Conservation (phyloP, 306 rosid genomes). For the Dicorynia guianensis region DNA sequence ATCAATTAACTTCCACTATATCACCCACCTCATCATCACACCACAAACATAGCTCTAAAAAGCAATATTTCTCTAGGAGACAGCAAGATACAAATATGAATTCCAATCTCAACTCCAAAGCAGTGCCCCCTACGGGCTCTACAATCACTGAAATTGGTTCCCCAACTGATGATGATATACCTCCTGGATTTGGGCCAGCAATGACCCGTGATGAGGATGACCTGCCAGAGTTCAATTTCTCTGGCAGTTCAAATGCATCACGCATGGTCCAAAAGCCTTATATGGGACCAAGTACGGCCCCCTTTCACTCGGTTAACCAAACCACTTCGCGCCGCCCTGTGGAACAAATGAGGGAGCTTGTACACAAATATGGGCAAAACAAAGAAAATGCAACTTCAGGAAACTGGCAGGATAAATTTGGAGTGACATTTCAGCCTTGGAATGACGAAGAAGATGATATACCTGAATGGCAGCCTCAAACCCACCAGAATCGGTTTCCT, state of each 20-base stretch:
- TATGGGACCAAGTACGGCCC: conserved; percentile 40
- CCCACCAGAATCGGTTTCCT: conserved; percentile 52
- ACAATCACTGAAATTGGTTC: conserved; percentile 34
- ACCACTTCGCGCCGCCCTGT: conserved; percentile 61
- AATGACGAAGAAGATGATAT: conserved; percentile 92
- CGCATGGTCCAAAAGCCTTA: conserved; percentile 41
- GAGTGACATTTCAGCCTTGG: conserved; percentile 70
- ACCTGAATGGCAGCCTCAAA: conserved; percentile 95
- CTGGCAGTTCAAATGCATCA: conserved; percentile 48
- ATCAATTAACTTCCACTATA: conserved; percentile 62
- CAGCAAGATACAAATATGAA: conserved; percentile 65
- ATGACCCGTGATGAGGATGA: conserved; percentile 76
- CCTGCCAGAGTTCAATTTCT: conserved; percentile 86
- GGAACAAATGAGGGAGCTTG: conserved; percentile 91
- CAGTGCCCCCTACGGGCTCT: conserved; percentile 37
- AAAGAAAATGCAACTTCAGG: conserved; percentile 36
- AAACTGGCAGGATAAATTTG: conserved; percentile 60
- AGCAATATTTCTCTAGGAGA: conserved; percentile 70
- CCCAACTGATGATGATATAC: conserved; percentile 60
- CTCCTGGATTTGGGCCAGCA: conserved; percentile 94
- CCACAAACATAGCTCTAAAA: conserved; percentile 81
- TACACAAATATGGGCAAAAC: conserved; percentile 83
- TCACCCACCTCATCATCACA: conserved; percentile 84
- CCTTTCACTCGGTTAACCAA: conserved; percentile 45
- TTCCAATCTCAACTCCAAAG: conserved; percentile 50